Evolutionary conservation across 495 filamentous ascomycete genomes (phyloP), one percentile per base, ranked within the genome.

Genomic region (Annulohypoxylon maeteangense): DNA sequence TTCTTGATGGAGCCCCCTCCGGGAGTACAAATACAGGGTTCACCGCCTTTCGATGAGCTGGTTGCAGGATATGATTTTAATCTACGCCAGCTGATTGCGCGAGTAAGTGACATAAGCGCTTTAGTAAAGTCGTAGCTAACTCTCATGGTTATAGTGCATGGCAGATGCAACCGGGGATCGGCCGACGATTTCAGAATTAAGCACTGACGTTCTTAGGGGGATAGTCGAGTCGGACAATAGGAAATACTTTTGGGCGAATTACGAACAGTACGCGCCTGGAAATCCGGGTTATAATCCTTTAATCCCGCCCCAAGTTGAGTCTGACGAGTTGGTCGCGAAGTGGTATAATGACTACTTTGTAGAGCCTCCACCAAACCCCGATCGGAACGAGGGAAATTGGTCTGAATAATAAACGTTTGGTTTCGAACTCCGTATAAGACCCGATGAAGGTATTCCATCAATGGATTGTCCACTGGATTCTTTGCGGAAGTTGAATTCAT

Each of bases 301-400:
- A n/a, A n/a, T n/a, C n/a, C n/a, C n/a, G n/a, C n/a, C n/a, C n/a
- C 20, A 2, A 18, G 7, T 10, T 50, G 63, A 66, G 31, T 27
- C 20, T 14, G 23, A 45, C 54, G 18, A 51, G 0, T 1, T 66
- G 6, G 5, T 66, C 6, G 12, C 0, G 11, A 66, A 29, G 42
- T 66, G 48, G 16, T 58, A 58, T 32, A 11, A 40, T 7, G 42
- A 66, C 29, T 55, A 66, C 14, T 14, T 66, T 6, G 6, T 29
- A 29, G 6, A 29, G 3, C 27, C 27, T 29, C 27, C n/a, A n/a
- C n/a, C n/a, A n/a, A n/a, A n/a, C n/a, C n/a, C n/a, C n/a, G n/a
- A n/a, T n/a, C 27, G 27, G 27, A 29, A 29, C 2, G 27, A 29
- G 27, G 6, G n/a, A n/a, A n/a, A n/a, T n/a, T n/a, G n/a, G n/a